phyloP scores from a whole-genome alignment of 192 early-diverging fungal species.

The Piromyces sp. region DNA sequence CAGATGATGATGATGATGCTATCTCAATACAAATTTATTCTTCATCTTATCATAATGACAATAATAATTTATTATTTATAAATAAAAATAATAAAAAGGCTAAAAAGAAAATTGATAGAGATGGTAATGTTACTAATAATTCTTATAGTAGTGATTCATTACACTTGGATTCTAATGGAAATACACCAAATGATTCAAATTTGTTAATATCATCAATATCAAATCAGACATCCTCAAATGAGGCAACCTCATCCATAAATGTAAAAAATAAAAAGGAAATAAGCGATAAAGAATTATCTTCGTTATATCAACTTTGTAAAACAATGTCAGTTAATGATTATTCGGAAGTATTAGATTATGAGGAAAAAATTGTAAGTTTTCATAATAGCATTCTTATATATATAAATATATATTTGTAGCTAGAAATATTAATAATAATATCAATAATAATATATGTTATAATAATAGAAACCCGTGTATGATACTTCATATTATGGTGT shows the following conservation, averaged over 20 bases:
- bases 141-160: background rate
- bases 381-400: too few species aligned
- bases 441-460: too few species aligned
- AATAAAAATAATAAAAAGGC: background rate
- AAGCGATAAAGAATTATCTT: background rate
- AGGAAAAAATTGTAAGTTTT: background rate
- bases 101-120: background rate
- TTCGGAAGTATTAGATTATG: background rate
- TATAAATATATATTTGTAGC: too few species aligned
- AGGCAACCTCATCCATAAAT: too few species aligned
- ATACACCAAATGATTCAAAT: background rate
- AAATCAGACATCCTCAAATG: too few species aligned
- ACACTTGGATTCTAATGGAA: background rate
- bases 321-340: background rate
- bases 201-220: background rate
- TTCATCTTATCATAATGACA: background rate
- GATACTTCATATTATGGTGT: background rate
- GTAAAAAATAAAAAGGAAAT: background rate
- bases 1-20: background rate
- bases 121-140: background rate
- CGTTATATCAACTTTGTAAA: background rate
- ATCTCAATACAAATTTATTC: background rate
- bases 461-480: background rate
- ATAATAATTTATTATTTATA: background rate
- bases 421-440: too few species aligned